A percentile compares a stretch with the other conserved stretches of the same genome.
Conservation (phyloP, 1,139 yeast genomes). For the Geotrichum bryndzae region DNA sequence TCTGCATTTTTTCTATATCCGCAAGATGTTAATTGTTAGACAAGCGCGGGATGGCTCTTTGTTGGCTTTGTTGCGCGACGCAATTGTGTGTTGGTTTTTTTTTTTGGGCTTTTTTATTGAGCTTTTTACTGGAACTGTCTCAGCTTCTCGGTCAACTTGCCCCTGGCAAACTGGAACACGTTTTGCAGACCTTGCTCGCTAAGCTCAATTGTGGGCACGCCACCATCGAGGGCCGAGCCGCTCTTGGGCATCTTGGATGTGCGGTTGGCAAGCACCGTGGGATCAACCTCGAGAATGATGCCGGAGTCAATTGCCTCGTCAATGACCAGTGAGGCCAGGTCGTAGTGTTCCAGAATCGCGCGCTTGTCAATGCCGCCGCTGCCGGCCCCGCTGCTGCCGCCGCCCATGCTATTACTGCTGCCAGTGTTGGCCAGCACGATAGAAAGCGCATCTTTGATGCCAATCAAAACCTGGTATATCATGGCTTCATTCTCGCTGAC, state of each 20-base stretch:
- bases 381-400: conserved; percentile 25
- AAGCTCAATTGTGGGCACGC: conserved; percentile 48
- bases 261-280: conserved; percentile 78
- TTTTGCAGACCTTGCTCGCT: conserved; percentile 82
- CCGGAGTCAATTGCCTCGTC: conserved; percentile 89
- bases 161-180: conserved; percentile 86
- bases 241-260: conserved; percentile 77
- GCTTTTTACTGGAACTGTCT: conserved; percentile 49
- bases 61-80: background rate
- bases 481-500: conserved; percentile 81
- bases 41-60: too few species aligned
- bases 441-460: conserved; percentile 74
- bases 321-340: conserved; percentile 73
- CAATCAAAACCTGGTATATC: conserved; percentile 70
- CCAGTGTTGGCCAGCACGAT: conserved; percentile 49
- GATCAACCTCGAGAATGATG: conserved; percentile 82
- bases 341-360: conserved; percentile 76
- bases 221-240: conserved; percentile 54
- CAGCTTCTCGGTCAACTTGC: conserved; percentile 77
- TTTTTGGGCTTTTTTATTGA: background rate
- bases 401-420: conserved; percentile 23
- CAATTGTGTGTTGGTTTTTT: background rate
- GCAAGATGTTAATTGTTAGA: too few species aligned
- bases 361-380: conserved; percentile 60
- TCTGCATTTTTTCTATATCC: too few species aligned